Percentiles rank a stretch among this genome's conserved stretches.
Conservation (phyloP, 768 basidiomycete species). For the Auricularia heimuer region DNA sequence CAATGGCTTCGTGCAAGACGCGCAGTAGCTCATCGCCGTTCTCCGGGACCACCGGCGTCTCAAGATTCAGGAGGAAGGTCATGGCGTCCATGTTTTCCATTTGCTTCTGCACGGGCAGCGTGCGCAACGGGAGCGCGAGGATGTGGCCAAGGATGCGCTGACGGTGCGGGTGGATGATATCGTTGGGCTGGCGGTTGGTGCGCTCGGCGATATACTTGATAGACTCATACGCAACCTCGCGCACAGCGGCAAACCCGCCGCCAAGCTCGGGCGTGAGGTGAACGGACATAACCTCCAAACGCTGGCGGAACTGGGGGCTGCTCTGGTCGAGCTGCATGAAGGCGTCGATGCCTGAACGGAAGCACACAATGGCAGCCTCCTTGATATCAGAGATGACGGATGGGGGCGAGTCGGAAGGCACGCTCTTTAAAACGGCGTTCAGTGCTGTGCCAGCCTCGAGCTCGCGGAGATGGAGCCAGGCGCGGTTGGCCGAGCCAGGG, state of each 20-base stretch:
- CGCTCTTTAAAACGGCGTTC: constrained; percentile 87
- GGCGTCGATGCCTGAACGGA: constrained; percentile 33
- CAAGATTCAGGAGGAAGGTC: constrained; percentile 82
- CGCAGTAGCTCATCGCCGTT: constrained; percentile 87
- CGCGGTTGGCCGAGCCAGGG: constrained; percentile 11
- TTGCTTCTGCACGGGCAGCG: constrained; percentile 88
- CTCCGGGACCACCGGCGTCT: constrained; percentile 75
- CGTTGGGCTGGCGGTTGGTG: constrained; percentile 58
- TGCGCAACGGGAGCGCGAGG: constrained; percentile 92
- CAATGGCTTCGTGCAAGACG: constrained; percentile 86
- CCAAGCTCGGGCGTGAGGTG: constrained; percentile 77
- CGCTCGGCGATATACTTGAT: constrained; percentile 69
- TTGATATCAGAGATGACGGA: constrained; percentile 58
- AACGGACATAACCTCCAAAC: constrained; percentile 53
- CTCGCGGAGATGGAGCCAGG: constrained; percentile 80
- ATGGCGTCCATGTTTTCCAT: constrained; percentile 98
- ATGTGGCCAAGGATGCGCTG: constrained; percentile 83
- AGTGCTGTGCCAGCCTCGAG: constrained; percentile 84
- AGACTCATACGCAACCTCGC: constrained; percentile 73
- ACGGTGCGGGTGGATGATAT: constrained; percentile 75
- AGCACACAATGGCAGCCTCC: constrained; percentile 65
- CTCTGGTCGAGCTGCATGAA: constrained; percentile 21
- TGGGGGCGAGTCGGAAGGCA: constrained; percentile 73
- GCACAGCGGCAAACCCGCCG: constrained; percentile 75
- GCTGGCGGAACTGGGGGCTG: constrained; percentile 8